Evolutionary conservation across 2,329 filamentous ascomycete species (phyloP), one percentile per base, ranked within the genome.

Genomic region (Venturia pyrina): DNA sequence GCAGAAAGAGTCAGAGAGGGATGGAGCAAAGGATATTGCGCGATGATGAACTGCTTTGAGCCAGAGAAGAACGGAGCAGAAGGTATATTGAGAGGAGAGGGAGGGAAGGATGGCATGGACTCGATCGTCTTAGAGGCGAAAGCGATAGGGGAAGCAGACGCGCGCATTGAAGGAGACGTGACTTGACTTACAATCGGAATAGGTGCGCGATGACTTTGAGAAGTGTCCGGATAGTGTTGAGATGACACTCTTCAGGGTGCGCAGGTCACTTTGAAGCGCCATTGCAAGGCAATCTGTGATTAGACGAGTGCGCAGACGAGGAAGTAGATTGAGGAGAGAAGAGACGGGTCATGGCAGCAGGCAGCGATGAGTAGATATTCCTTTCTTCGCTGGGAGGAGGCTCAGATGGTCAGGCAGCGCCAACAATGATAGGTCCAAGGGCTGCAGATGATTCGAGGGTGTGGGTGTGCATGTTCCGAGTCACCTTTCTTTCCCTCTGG

Each of bases 261-360:
- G 43, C 21, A 65, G 46, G 17, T 65, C 63, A 41, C n/a, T 34
- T 41, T 57, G 63, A 10, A 65, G 48, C 10, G 63, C 44, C 44
- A 62, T 62, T 62, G 59, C 1, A 28, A 28, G 21, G 59, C 7
- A 53, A 53, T 15, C 3, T 17, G n/a, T 19, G 46, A 24, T 21
- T 19, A 28, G 5, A 34, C 17, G 24, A 21, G 21, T 8, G 59
- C 37, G 59, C 24, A 43, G 44, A 41, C 37, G 37, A 62, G 21
- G 37, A 41, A 21, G 43, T 17, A 15, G 60, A 46, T 40, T 5
- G 60, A 21, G 13, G 37, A n/a, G 40, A 43, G 19, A 40, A 44
- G 43, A 46, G 11, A 28, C 4, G 40, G 44, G 60, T 62, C 60
- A 62, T 62, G 13, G 60, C 37, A 5, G 40, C 40, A 62, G 59